Conservation (phyloP, 2,329 filamentous ascomycete genomes). For the Pestalotiopsis sp. region DNA sequence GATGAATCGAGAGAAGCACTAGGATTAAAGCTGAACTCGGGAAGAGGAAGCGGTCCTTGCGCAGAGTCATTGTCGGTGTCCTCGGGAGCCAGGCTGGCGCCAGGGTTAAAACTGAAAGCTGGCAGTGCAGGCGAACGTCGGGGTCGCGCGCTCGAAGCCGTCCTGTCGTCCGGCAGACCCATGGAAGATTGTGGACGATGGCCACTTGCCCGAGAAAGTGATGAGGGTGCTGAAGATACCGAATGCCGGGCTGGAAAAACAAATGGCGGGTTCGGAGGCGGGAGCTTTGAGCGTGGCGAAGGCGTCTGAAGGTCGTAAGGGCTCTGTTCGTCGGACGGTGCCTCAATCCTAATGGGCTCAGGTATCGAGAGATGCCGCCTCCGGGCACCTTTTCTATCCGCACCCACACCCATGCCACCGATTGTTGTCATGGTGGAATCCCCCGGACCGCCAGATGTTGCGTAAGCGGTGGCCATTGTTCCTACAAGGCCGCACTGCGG, state of each 20-base stretch:
- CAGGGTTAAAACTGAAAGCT: conserved; percentile 34
- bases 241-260: conserved; percentile 57
- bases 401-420: conserved; percentile 11
- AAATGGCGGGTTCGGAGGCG: conserved; percentile 64
- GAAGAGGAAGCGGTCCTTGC: conserved; percentile 43
- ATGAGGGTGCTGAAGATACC: conserved; percentile 46
- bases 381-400: conserved; percentile 20
- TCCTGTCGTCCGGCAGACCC: conserved; percentile 31
- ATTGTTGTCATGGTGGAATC: conserved; percentile 18
- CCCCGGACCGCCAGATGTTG: conserved; percentile 33
- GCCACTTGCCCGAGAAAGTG: conserved; percentile 47
- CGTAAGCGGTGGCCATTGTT: conserved; percentile 33
- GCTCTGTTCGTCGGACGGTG: conserved; percentile 22
- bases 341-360: conserved; percentile 24
- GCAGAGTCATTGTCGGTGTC: conserved; percentile 29
- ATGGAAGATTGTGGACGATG: conserved; percentile 55
- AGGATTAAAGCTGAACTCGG: conserved; percentile 58
- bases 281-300: conserved; percentile 36
- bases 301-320: conserved; percentile 29
- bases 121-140: conserved; percentile 28
- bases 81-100: conserved; percentile 28
- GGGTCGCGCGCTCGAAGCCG: conserved; percentile 13
- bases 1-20: conserved; percentile 30
- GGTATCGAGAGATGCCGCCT: conserved; percentile 26
- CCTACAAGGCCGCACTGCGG: conserved; percentile 32